Base-by-base conservation (phyloP, 306 rosid genomes). In the Carpinus fangiana region DNA sequence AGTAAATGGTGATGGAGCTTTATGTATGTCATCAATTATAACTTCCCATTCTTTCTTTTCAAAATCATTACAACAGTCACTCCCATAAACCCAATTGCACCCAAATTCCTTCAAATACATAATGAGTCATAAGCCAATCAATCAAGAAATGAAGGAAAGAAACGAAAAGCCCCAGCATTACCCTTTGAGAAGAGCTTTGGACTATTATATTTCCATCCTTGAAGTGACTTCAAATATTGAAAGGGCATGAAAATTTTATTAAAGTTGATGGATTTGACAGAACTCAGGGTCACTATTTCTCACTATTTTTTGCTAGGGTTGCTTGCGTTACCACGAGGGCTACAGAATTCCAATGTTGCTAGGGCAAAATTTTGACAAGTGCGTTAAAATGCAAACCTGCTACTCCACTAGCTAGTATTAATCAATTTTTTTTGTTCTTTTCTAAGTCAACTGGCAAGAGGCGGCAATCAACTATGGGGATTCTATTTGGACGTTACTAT, bases 241-340 rank as follows among this genome's bases (percentile, higher is more conserved):
- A 69, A 74, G 85, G 86, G 70, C 74, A 77, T 74, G 84, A 85
- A 64, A 76, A 73, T 70, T 74, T 78, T 57, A 84, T 78, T 55
- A 79, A 89, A 89, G 90, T 82, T 85, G 85, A 76, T 91, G 88
- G 97, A 93, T 93, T 93, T 89, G 97, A 91, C 96, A 84, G 80
- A 88, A 90, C 95, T 79, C 73, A 73, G 76, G 57, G 91, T 86
- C 90, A 87, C 90, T 81, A 70, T 88, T 83, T 77, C 79, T 53
- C 86, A 77, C 74, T 84, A 83, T 77, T 69, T 82, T 74, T 78
- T 80, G 79, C 21, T 68, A 75, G 77, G 34, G 75, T 70, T 74
- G 74, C 77, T 83, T 78, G 78, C 79, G 72, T 85, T 84, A 80
- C 81, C 64, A 73, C 61, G 23, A 71, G 74, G 72, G 76, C 82